These are phyloP conservation scores for Aspergillus fijiensis DNA, from an alignment of 2,329 filamentous ascomycete species.

Conservation along the genomic window DNA sequence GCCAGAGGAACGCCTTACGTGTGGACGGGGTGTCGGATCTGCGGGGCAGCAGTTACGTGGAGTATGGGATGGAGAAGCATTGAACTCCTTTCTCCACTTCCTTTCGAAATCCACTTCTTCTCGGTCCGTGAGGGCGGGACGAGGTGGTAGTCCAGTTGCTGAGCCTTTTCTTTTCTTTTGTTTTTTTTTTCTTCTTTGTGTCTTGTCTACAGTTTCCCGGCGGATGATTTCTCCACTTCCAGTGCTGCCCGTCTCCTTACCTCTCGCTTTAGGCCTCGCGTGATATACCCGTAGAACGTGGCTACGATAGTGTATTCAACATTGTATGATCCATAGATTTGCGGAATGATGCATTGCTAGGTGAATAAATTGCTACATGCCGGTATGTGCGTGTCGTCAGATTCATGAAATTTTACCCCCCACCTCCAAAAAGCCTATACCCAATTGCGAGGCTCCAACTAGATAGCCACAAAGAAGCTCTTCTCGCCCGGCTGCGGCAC, in stretches of 20 bases:
- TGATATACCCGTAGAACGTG: not conserved
- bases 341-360: too few species aligned
- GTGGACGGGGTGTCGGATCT: slow-evolving; percentile 24
- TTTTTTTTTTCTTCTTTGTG: not conserved
- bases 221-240: not conserved
- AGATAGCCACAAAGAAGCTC: slow-evolving; percentile 49
- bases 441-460: not conserved
- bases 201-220: not conserved
- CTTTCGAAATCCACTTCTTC: not conserved
- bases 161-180: not conserved
- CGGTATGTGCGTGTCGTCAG: not conserved
- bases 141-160: not conserved
- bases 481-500: slow-evolving; percentile 53
- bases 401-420: slow-evolving; percentile 4
- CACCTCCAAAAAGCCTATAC: too few species aligned
- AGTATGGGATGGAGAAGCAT: slow-evolving; percentile 38
- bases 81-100: slow-evolving; percentile 7
- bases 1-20: slow-evolving; percentile 36
- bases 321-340: too few species aligned
- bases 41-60: slow-evolving; percentile 39
- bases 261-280: not conserved
- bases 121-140: not conserved
- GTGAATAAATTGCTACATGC: too few species aligned
- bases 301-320: not conserved
- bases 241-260: not conserved